Evolutionary conservation across 2,329 filamentous ascomycete species (phyloP).

Genomic region (Clarireedia paspali): DNA sequence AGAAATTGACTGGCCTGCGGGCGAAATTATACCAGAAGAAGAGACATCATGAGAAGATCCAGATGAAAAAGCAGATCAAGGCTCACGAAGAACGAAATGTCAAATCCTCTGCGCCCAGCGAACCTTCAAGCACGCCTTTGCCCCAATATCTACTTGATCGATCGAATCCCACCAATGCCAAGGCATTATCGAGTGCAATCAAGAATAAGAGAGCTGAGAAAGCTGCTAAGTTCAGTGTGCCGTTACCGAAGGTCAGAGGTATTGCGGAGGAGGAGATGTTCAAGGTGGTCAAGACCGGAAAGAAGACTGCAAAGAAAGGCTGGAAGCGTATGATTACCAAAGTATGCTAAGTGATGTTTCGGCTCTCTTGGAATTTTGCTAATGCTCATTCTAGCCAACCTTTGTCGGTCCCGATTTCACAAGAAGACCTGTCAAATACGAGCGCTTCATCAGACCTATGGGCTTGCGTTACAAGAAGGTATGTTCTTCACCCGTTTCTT

Average conservation of each 20-base stretch:
- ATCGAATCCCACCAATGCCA: conserved; percentile 45
- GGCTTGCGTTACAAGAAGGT: conserved; percentile 72
- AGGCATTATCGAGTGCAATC: conserved; percentile 76
- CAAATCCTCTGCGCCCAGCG: conserved; percentile 71
- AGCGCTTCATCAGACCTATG: conserved; percentile 67
- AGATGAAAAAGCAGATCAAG: conserved; percentile 92
- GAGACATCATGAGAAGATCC: conserved; percentile 94
- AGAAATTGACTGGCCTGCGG: conserved; percentile 83
- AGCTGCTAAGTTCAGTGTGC: conserved; percentile 86
- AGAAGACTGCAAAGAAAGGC: conserved; percentile 70
- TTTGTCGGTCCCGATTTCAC: conserved; percentile 86
- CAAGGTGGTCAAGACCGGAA: conserved; percentile 90
- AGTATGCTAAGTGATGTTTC: background rate
- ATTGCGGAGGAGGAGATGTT: conserved; percentile 98
- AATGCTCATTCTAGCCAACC: conserved; percentile 42
- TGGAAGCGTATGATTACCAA: conserved; percentile 66
- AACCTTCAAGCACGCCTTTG: conserved; percentile 73
- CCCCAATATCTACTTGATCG: conserved; percentile 93
- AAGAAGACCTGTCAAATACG: conserved; percentile 67
- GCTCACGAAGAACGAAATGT: conserved; percentile 93
- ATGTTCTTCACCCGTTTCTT: background rate
- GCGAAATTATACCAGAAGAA: conserved; percentile 93
- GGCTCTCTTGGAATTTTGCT: background rate
- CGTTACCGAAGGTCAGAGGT: conserved; percentile 86
- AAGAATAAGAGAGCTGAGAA: conserved; percentile 95